Conservation (phyloP, 371 early-diverging fungal species). For the Capniomyces stellatus region DNA sequence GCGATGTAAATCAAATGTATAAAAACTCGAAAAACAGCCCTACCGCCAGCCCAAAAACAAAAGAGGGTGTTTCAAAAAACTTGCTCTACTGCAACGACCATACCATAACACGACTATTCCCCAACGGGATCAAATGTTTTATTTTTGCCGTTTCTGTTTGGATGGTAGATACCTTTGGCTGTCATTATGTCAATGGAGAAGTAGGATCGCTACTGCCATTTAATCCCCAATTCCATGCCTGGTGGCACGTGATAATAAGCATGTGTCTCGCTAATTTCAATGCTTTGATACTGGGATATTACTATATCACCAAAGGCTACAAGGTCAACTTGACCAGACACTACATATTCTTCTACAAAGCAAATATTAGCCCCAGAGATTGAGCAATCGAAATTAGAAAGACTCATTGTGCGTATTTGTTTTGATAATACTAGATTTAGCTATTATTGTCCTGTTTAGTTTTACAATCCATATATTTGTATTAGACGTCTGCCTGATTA, state of each 20-base stretch:
- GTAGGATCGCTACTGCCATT: conserved; percentile 20
- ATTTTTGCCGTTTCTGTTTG: conserved; percentile 23
- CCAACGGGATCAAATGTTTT: conserved; percentile 20
- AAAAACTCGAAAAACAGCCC: no score
- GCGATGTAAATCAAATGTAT: conserved; percentile 17
- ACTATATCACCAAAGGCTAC: conserved; percentile 13
- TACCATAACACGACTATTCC: conserved; percentile 13
- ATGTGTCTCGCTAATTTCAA: conserved; percentile 19
- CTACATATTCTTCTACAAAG: background rate
- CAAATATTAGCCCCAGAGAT: no score
- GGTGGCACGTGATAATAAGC: conserved; percentile 32
- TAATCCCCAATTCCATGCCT: conserved; percentile 33
- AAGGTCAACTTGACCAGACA: conserved; percentile 12
- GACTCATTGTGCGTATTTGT: no score
- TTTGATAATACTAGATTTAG: no score
- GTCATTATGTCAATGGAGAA: conserved; percentile 27
- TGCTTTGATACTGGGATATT: conserved; percentile 19
- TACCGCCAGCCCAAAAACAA: conserved; percentile 11
- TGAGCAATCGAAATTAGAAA: no score
- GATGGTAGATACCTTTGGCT: conserved; percentile 28
- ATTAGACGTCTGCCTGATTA: no score
- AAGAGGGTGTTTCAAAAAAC: conserved; percentile 8
- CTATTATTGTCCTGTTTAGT: no score
- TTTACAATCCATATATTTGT: no score
- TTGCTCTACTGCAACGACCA: conserved; percentile 2